Percentiles rank a stretch among this genome's conserved stretches.
phyloP scores from a whole-genome alignment of 192 early-diverging fungal genomes.

The Chytriomyces sp. region DNA sequence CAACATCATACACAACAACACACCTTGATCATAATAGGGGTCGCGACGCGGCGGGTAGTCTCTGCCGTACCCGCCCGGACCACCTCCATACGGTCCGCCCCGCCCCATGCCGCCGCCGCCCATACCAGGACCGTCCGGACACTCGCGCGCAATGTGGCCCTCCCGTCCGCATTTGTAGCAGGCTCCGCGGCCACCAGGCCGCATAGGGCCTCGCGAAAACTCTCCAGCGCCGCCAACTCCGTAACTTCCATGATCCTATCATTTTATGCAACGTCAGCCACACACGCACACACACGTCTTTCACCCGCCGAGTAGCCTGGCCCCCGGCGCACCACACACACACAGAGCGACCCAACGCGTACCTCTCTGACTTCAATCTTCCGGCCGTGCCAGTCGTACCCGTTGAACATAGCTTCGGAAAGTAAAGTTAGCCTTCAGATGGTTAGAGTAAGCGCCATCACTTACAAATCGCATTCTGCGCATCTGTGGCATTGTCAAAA shows the following conservation, averaged over 20 bases:
- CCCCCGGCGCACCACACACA: too few species aligned
- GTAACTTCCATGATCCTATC: too few species aligned
- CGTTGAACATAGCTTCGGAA: conserved; percentile 74
- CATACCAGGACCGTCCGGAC: conserved; percentile 20
- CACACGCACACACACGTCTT: too few species aligned
- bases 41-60: conserved; percentile 32
- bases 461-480: conserved; percentile 74
- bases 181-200: conserved; percentile 15
- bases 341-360: too few species aligned
- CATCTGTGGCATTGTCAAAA: conserved; percentile 70
- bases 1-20: conserved; percentile 16
- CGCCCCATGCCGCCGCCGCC: conserved; percentile 5
- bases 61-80: too few species aligned
- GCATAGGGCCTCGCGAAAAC: background rate
- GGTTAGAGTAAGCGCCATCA: conserved; percentile 19
- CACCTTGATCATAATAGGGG: conserved; percentile 32
- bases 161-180: conserved; percentile 26
- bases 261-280: too few species aligned
- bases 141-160: conserved; percentile 20
- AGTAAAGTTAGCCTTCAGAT: conserved; percentile 27
- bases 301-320: too few species aligned
- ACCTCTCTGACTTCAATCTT: conserved; percentile 82
- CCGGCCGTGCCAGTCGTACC: conserved; percentile 76
- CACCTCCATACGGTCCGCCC: too few species aligned
- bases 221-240: conserved; percentile 8